These are phyloP conservation scores for Excoecaria cochinchinensis DNA, from an alignment of 345 rosid species.

Conservation along the genomic window DNA sequence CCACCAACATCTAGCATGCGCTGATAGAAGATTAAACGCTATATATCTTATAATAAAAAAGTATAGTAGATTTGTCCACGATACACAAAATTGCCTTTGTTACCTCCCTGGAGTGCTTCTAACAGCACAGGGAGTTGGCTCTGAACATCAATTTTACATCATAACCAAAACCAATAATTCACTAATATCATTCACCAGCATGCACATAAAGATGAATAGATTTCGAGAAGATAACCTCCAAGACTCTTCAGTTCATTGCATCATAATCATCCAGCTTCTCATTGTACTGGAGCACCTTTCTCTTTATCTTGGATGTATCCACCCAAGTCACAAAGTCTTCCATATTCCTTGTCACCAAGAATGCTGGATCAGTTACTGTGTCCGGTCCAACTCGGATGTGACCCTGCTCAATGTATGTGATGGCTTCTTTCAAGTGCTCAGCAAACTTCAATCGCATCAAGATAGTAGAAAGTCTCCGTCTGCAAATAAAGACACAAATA, in stretches of 20 bases:
- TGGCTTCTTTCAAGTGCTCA: slow-evolving; percentile 81
- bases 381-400: slow-evolving; percentile 94
- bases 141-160: not conserved
- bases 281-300: slow-evolving; percentile 82
- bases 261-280: slow-evolving; percentile 86
- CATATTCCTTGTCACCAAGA: slow-evolving; percentile 84
- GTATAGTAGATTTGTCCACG: not conserved
- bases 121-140: not conserved
- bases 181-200: not conserved
- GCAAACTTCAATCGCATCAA: slow-evolving; percentile 72
- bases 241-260: slow-evolving; percentile 48
- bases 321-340: slow-evolving; percentile 96
- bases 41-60: not conserved
- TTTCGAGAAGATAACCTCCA: not conserved
- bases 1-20: too few relatives aligned
- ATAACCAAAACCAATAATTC: not conserved
- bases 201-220: not conserved
- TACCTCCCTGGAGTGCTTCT: not conserved
- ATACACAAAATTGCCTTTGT: not conserved
- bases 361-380: slow-evolving; percentile 82
- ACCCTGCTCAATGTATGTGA: slow-evolving; percentile 93
- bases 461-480: slow-evolving; percentile 76
- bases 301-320: slow-evolving; percentile 86
- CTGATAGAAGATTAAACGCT: too few relatives aligned
- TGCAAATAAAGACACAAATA: slow-evolving; percentile 27